These are phyloP conservation scores for Clathrospora elynae DNA, from an alignment of 2,329 filamentous ascomycete genomes.

Conservation along the genomic window DNA sequence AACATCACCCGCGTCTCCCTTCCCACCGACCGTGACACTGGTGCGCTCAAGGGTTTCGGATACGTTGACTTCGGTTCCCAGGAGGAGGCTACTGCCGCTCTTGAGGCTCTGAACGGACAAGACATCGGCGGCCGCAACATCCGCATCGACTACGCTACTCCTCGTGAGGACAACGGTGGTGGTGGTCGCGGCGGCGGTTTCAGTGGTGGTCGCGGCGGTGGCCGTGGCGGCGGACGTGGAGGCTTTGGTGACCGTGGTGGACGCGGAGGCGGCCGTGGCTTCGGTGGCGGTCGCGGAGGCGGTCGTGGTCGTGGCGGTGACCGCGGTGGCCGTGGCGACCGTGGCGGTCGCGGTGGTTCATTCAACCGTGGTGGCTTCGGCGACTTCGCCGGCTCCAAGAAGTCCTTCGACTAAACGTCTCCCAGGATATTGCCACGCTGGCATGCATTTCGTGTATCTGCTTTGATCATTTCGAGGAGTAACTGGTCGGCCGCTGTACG, in stretches of 20 bases:
- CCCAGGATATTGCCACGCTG: conserved; percentile 2
- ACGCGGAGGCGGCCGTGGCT: conserved; percentile 57
- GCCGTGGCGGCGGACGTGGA: conserved; percentile 56
- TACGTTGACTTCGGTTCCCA: conserved; percentile 84
- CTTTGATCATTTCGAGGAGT: conserved; percentile 29
- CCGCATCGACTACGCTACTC: conserved; percentile 80
- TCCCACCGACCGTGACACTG: conserved; percentile 84
- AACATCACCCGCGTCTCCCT: conserved; percentile 80
- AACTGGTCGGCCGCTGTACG: conserved; percentile 31
- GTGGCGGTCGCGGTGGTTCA: conserved; percentile 54
- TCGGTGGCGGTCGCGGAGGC: conserved; percentile 57
- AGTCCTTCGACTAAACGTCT: conserved; percentile 61
- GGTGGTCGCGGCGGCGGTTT: conserved; percentile 59
- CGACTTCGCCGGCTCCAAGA: conserved; percentile 80
- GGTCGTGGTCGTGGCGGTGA: conserved; percentile 55
- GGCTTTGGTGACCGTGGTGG: conserved; percentile 51
- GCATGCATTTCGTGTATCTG: conserved; percentile 20
- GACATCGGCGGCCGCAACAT: conserved; percentile 75
- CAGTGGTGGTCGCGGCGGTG: conserved; percentile 56
- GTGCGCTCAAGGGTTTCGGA: conserved; percentile 87
- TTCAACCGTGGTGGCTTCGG: conserved; percentile 63
- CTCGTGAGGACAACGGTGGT: conserved; percentile 65
- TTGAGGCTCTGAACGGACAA: conserved; percentile 71
- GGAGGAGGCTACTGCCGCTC: conserved; percentile 79
- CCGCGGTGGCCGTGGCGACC: conserved; percentile 51